These are phyloP conservation scores for Narthecium ossifragum DNA, from an alignment of 106 monocot genomes.

Conservation along the genomic window DNA sequence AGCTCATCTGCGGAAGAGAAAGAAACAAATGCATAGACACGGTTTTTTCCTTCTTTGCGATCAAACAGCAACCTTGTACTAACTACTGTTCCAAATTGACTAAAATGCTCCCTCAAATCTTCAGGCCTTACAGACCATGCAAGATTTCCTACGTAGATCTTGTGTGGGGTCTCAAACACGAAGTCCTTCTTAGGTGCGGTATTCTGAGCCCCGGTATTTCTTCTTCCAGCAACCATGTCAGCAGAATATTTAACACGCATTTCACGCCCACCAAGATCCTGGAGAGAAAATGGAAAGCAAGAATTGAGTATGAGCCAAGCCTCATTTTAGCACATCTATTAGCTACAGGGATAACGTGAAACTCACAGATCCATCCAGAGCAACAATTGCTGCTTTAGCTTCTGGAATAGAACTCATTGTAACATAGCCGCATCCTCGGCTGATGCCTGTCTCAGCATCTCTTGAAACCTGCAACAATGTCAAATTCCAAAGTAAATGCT, in stretches of 20 bases:
- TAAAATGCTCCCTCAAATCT: slow-evolving; percentile 67
- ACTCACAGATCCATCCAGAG: slow-evolving; percentile 82
- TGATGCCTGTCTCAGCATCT: slow-evolving; percentile 55
- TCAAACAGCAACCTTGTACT: slow-evolving; percentile 72
- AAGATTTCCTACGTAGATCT: slow-evolving; percentile 81
- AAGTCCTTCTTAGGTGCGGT: slow-evolving; percentile 44
- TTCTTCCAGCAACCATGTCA: slow-evolving; percentile 51
- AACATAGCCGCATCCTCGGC: slow-evolving; percentile 67
- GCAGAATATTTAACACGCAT: slow-evolving; percentile 70
- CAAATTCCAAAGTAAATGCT: neutral
- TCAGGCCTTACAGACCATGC: slow-evolving; percentile 62
- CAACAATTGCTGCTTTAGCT: slow-evolving; percentile 56
- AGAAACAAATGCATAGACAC: slow-evolving; percentile 81
- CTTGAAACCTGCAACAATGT: slow-evolving; percentile 47
- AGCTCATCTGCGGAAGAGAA: slow-evolving; percentile 57
- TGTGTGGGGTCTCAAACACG: slow-evolving; percentile 67
- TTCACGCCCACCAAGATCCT: slow-evolving; percentile 80
- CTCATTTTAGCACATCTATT: too few species aligned
- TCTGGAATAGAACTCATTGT: slow-evolving; percentile 65
- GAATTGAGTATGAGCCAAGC: too few species aligned
- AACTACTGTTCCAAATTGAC: slow-evolving; percentile 68
- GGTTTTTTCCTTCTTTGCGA: slow-evolving; percentile 57
- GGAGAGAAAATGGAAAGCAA: too few species aligned
- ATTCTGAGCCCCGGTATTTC: slow-evolving; percentile 33
- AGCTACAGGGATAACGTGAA: too few species aligned